Conservation (phyloP, 2,329 filamentous ascomycete genomes). For the Aspergillus clavatus region DNA sequence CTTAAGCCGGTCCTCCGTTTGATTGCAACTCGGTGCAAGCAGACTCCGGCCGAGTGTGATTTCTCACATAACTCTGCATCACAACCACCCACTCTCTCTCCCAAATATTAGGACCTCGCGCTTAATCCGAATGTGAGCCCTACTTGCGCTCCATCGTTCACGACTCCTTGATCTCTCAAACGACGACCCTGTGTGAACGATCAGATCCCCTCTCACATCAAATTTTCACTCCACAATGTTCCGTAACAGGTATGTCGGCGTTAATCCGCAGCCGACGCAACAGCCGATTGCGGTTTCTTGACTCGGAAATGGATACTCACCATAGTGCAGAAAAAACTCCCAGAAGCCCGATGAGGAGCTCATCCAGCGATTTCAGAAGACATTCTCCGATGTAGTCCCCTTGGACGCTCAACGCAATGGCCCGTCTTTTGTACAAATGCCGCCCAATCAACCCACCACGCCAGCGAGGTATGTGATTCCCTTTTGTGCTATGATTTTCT, state of each 20-base stretch:
- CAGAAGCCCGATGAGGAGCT: constrained; percentile 84
- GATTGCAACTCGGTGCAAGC: not conserved
- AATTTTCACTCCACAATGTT: constrained; percentile 38
- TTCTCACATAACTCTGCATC: not conserved
- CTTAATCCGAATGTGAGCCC: constrained; percentile 11
- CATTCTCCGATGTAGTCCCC: constrained; percentile 67
- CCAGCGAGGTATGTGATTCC: constrained; percentile 20
- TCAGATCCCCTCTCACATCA: not conserved
- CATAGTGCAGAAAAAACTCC: constrained; percentile 59
- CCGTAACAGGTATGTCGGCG: constrained; percentile 42
- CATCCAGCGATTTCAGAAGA: constrained; percentile 75
- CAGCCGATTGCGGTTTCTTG: constrained; percentile 1
- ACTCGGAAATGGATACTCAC: constrained; percentile 13
- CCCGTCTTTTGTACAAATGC: constrained; percentile 20
- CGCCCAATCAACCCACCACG: constrained; percentile 17
- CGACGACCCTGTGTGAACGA: not conserved
- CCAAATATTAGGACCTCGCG: not conserved
- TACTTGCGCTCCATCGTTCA: constrained; percentile 1
- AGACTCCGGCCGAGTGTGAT: not conserved
- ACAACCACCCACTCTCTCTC: not conserved
- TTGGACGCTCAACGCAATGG: constrained; percentile 37
- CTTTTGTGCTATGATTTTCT: not conserved
- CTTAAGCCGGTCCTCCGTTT: no score
- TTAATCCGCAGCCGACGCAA: constrained; percentile 6
- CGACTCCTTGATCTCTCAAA: not conserved